Evolutionary conservation across 83 land plant genomes (phyloP).

Genomic region (Picea abies): DNA sequence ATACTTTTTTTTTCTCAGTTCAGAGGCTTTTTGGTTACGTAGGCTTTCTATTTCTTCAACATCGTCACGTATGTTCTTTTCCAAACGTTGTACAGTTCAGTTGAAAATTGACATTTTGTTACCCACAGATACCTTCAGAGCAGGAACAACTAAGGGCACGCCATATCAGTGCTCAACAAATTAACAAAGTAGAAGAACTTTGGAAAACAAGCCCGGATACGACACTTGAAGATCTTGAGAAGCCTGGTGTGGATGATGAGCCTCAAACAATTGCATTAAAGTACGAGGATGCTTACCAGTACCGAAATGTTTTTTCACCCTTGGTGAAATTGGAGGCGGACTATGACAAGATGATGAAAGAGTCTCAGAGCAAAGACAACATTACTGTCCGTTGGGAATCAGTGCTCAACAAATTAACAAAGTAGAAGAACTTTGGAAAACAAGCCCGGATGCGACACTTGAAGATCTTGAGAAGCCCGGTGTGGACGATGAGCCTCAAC

Average conservation of each 20-base stretch:
- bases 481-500: constrained; percentile 97
- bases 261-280: constrained; percentile 91
- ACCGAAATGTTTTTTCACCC: constrained; percentile 99
- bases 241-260: constrained; percentile 99
- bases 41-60: no score
- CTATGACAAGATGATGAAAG: constrained; percentile 99
- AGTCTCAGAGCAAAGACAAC: no score
- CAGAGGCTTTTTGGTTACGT: neutral
- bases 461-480: constrained; percentile 99
- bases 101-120: no score
- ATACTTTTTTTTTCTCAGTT: neutral
- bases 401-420: constrained; percentile 71
- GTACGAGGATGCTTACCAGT: constrained; percentile 99
- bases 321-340: constrained; percentile 97
- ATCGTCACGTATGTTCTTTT: neutral
- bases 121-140: no score
- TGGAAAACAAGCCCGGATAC: constrained; percentile 99
- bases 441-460: constrained; percentile 93
- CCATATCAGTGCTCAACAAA: constrained; percentile 33
- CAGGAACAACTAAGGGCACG: no score
- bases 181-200: constrained; percentile 90
- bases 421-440: constrained; percentile 93
- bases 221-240: constrained; percentile 94
- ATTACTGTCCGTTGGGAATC: no score
- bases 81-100: neutral